phyloP scores from a whole-genome alignment of 176 grass and related monocot species.

The Aegilops sharonensis region DNA sequence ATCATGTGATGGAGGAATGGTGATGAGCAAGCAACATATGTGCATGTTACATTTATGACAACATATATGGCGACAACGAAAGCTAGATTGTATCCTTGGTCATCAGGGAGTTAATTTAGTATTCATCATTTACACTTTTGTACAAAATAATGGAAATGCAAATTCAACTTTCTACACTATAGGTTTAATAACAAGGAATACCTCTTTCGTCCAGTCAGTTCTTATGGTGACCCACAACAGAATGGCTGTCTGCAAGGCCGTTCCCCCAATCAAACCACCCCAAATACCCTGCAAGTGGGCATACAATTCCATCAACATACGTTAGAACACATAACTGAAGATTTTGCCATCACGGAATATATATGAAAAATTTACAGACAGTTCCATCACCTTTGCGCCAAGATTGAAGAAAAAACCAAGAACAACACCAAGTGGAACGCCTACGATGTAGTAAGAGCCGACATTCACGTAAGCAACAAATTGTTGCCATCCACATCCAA shows the following conservation, averaged over 20 bases:
- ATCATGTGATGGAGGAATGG: background rate
- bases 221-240: constrained; percentile 61
- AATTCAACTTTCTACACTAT: background rate
- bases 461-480: constrained; percentile 94
- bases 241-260: constrained; percentile 60
- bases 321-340: background rate
- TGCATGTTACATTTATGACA: background rate
- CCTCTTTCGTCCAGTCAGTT: constrained; percentile 80
- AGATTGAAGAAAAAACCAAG: constrained; percentile 66
- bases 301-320: background rate
- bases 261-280: constrained; percentile 83
- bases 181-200: background rate
- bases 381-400: constrained; percentile 57
- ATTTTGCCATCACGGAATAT: background rate
- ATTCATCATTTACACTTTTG: no score
- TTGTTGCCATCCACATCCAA: constrained; percentile 93
- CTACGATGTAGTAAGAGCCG: constrained; percentile 78
- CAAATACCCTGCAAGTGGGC: constrained; percentile 56
- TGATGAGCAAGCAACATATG: background rate
- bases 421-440: constrained; percentile 63
- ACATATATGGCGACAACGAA: background rate
- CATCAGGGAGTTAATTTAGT: background rate
- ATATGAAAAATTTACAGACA: background rate
- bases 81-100: background rate
- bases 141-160: background rate